Evolutionary conservation across 208 protist genomes (phyloP).

Genomic region (Endotrypanum monterogeii): DNA sequence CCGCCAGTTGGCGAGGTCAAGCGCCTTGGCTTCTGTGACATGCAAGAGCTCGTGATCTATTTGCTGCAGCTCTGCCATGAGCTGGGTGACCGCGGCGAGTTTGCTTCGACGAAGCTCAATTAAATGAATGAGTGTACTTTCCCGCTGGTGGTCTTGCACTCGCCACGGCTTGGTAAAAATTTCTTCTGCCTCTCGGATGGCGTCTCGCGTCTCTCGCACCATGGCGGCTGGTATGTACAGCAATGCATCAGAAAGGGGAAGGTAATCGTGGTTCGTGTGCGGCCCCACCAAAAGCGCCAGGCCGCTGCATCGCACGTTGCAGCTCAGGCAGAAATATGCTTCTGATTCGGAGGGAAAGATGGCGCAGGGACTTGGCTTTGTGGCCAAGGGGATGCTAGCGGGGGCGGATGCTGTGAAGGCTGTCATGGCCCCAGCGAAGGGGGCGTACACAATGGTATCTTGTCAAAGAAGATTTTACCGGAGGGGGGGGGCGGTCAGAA

Average conservation of each 20-base stretch:
- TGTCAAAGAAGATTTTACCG: background rate
- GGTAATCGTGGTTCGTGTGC: conserved; percentile 67
- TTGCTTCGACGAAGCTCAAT: conserved; percentile 31
- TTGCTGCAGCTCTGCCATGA: conserved; percentile 40
- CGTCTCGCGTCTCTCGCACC: conserved; percentile 37
- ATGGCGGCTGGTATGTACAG: conserved; percentile 51
- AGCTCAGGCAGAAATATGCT: conserved; percentile 67
- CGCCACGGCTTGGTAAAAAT: conserved; percentile 40
- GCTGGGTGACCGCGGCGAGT: conserved; percentile 33
- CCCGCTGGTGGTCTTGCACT: conserved; percentile 37
- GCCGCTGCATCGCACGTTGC: conserved; percentile 52
- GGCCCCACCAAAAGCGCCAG: conserved; percentile 64
- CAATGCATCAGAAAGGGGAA: conserved; percentile 52
- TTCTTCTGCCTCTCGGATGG: conserved; percentile 39
- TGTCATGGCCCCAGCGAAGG: background rate
- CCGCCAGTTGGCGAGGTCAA: conserved; percentile 61
- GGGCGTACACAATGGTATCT: background rate
- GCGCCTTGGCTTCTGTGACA: conserved; percentile 37
- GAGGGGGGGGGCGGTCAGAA: background rate
- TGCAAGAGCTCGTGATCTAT: conserved; percentile 44
- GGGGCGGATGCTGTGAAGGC: background rate
- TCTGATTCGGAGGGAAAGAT: conserved; percentile 34
- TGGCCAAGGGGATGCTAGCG: background rate
- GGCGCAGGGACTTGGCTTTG: conserved; percentile 11
- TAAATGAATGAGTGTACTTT: conserved; percentile 34